phyloP scores from a whole-genome alignment of 108 stramenopile species.

The Conticribra guillardii region DNA sequence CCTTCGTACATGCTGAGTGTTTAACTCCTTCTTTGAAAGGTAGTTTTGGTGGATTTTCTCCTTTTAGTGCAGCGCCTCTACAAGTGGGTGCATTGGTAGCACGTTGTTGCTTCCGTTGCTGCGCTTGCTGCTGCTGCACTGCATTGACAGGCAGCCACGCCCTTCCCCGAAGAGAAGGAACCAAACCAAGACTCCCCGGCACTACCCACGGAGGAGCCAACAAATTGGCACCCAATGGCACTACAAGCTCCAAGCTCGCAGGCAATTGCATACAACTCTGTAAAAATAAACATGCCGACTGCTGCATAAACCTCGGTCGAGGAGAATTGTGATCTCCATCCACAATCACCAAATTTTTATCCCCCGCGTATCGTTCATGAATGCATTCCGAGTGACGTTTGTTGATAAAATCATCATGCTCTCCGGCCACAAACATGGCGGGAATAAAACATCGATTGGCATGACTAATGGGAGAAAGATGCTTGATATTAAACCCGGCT shows the following conservation, averaged over 20 bases:
- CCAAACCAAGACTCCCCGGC: conserved; percentile 1
- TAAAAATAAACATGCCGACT: conserved; percentile 41
- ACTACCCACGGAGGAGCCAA: conserved; percentile 38
- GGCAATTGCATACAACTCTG: conserved; percentile 50
- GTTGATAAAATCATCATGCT: conserved; percentile 72
- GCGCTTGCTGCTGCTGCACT: background rate
- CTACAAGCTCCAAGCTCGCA: conserved; percentile 37
- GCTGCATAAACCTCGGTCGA: conserved; percentile 54
- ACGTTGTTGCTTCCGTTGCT: background rate
- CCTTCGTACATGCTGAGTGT: background rate
- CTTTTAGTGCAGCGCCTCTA: no score
- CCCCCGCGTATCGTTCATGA: conserved; percentile 69
- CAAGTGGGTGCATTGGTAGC: no score
- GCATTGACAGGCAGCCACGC: conserved; percentile 25
- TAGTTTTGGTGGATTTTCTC: background rate
- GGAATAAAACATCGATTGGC: conserved; percentile 70
- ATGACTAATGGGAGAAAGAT: conserved; percentile 63
- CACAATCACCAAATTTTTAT: conserved; percentile 77
- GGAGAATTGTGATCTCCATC: conserved; percentile 85
- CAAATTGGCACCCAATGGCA: conserved; percentile 39
- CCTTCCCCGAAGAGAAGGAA: background rate
- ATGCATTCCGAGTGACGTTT: conserved; percentile 53
- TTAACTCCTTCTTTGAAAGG: background rate
- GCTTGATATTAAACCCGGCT: conserved; percentile 63
- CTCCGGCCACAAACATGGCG: conserved; percentile 73